These are phyloP conservation scores for Trichoderma sp. DNA, from an alignment of 2,329 filamentous ascomycete species.

Conservation along the genomic window DNA sequence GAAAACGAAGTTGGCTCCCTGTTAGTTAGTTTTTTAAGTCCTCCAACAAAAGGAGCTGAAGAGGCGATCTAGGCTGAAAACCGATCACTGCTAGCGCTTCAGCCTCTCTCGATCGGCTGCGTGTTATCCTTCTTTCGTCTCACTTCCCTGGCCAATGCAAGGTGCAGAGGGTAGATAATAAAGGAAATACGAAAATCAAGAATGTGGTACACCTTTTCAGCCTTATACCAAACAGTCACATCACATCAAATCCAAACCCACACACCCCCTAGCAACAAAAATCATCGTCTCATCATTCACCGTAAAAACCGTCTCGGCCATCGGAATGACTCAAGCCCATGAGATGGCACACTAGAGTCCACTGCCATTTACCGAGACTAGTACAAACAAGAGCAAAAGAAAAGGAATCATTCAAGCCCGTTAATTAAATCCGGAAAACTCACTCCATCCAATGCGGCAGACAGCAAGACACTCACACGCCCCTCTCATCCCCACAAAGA, in stretches of 20 bases:
- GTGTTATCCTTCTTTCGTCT: background rate
- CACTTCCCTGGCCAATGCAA: background rate
- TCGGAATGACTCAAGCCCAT: background rate
- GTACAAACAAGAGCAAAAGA: no score
- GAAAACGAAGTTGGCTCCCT: background rate
- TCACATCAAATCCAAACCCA: background rate
- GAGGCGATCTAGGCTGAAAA: background rate
- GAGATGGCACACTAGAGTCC: background rate
- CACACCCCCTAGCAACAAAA: background rate
- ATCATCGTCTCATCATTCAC: background rate
- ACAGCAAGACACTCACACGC: background rate
- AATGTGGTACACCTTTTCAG: background rate
- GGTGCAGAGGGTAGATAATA: background rate
- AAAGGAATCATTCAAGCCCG: no score
- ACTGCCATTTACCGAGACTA: background rate
- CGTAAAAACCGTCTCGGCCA: background rate
- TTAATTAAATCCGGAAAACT: background rate
- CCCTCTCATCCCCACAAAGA: background rate
- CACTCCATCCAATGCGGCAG: background rate
- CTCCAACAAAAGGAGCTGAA: background rate
- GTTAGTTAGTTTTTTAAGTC: background rate
- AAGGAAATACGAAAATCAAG: background rate
- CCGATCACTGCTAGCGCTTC: background rate
- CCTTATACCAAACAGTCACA: background rate
- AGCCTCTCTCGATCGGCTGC: background rate